These are phyloP conservation scores for Venturia carpophila DNA, from an alignment of 2,329 filamentous ascomycete genomes.

Conservation along the genomic window DNA sequence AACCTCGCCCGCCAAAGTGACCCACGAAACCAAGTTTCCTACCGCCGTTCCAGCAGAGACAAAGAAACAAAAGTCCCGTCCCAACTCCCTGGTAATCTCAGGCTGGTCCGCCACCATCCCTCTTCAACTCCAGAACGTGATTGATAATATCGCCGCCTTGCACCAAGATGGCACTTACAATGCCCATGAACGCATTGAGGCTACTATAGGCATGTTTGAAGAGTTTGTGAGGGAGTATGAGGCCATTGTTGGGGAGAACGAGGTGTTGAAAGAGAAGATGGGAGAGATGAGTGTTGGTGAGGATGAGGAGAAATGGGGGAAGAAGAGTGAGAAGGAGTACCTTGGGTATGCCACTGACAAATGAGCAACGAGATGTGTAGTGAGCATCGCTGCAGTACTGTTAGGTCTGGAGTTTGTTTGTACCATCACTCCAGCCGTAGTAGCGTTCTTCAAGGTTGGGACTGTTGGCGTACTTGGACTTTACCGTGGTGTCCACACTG, in stretches of 20 bases:
- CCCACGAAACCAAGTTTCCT: not conserved
- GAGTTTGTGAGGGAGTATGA: not conserved
- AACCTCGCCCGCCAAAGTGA: not conserved
- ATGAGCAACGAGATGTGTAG: no score
- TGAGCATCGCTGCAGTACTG: not conserved
- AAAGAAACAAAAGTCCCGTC: not conserved
- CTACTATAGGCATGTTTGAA: not conserved
- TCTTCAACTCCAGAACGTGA: not conserved
- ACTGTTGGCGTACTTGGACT: not conserved
- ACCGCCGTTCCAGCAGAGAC: not conserved
- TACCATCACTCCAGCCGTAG: not conserved
- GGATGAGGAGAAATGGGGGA: not conserved
- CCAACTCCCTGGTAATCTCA: not conserved
- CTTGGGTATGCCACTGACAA: not conserved
- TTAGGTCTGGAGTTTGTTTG: not conserved
- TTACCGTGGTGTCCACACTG: not conserved
- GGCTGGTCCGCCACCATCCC: constrained; percentile 1
- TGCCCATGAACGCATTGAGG: not conserved
- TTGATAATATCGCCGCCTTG: not conserved
- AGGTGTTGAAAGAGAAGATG: not conserved
- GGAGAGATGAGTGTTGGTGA: not conserved
- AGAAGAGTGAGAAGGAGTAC: not conserved
- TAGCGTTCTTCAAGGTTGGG: not conserved
- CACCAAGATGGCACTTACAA: not conserved
- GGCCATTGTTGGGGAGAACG: not conserved